A percentile compares a stretch with the other conserved stretches of the same genome.
Conservation (phyloP, 768 basidiomycete species). For the button mushroom (Agaricus bisporus) region DNA sequence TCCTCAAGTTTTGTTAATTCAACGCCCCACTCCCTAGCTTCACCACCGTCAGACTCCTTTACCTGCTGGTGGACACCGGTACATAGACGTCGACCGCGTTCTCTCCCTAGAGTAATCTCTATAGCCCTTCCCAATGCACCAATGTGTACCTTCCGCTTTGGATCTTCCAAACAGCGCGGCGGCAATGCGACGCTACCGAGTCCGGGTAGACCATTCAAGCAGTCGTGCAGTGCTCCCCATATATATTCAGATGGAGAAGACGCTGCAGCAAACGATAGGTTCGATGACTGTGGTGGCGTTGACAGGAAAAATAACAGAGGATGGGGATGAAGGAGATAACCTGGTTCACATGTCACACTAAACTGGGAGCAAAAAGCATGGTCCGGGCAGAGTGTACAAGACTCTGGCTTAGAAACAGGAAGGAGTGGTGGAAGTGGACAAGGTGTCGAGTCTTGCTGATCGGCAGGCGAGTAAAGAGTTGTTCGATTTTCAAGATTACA, state of each 20-base stretch:
- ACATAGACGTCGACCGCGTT: constrained; percentile 63
- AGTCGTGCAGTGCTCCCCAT: constrained; percentile 40
- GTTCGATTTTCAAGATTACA: constrained; percentile 56
- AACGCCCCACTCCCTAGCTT: constrained; percentile 75
- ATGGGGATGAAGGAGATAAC: constrained; percentile 62
- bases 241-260: constrained; percentile 32
- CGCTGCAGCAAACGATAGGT: constrained; percentile 33
- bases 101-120: constrained; percentile 55
- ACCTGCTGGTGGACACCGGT: constrained; percentile 30
- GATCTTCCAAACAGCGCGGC: constrained; percentile 73
- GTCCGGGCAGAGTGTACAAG: constrained; percentile 69
- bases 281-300: constrained; percentile 25
- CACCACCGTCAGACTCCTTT: constrained; percentile 49
- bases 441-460: constrained; percentile 23
- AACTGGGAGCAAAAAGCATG: constrained; percentile 57
- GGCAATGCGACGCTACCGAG: constrained; percentile 75
- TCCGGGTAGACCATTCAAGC: constrained; percentile 66
- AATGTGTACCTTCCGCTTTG: constrained; percentile 65
- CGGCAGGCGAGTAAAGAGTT: constrained; percentile 27
- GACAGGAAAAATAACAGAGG: constrained; percentile 49
- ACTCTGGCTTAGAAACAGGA: constrained; percentile 50
- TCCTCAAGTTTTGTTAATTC: constrained; percentile 54
- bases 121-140: constrained; percentile 70
- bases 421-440: constrained; percentile 53
- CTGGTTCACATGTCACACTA: constrained; percentile 58